Base-by-base conservation (phyloP, 179 eudicot species). In the Beta macrorhiza region DNA sequence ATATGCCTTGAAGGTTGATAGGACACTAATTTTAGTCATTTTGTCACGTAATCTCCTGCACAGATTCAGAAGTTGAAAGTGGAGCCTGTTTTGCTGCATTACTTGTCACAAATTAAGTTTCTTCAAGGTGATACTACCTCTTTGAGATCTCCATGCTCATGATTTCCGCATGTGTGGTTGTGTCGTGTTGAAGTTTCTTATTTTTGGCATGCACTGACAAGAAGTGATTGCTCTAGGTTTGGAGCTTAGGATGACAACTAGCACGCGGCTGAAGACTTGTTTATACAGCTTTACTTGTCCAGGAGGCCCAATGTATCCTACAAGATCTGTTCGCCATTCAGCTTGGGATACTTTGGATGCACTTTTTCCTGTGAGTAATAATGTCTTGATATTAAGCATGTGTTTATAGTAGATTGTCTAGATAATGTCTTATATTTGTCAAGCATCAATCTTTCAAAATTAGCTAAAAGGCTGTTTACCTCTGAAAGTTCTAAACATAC, bases 231-330 rank as follows among this genome's bases (percentile, higher is more conserved):
- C 74, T 72, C 22, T 81, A 95, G 99, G 99, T 68, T 82, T 95
- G 88, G 98, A 92, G 84, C 88, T 95, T 65, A 89, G 99, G 84
- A 90, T 92, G 98, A 85, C 96, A 16, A 91, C 98, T 7, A 95
- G 97, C 80, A 95, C 97, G 20, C 88, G 99, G 81, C 84, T 95
- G 74, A 95, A 93, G 87, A 90, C 97, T 64, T 92, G 97, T 87
- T 85, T 95, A 83, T 95, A 93, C 87, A 95, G 99, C 87, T 93
- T 95, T 89, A 93, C 99, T 71, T 91, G 98, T 79, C 99, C 99
- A 13, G 99, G 99, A 79, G 98, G 97, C 75, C 99, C 99, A 32
- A 95, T 90, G 94, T 93, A 93, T 85, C 98, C 98, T 73, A 95
- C 99, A 45, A 90, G 99, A 89, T 86, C 90, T 77, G 98, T 95